Percentiles rank a stretch among this genome's conserved stretches.
These are phyloP conservation scores for Penicillium sp. DNA, from an alignment of 2,329 filamentous ascomycete species.

Conservation along the genomic window DNA sequence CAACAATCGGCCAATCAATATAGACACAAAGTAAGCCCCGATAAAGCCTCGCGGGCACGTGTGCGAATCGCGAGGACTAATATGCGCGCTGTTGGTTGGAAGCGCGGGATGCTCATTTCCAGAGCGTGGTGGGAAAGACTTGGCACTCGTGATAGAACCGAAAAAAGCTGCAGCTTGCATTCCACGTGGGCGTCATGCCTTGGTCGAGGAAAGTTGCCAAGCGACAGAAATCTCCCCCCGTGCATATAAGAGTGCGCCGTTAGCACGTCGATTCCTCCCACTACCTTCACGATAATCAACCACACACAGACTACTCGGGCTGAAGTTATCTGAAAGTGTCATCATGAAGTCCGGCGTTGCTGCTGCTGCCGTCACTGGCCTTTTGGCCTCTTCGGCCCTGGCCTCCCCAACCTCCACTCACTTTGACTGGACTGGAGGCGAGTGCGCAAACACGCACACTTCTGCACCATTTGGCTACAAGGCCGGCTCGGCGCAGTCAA, in stretches of 20 bases:
- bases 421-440: slow-evolving; percentile 2
- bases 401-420: slow-evolving; percentile 8
- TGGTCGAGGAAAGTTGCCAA: background rate
- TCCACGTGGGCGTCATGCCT: slow-evolving; percentile 1
- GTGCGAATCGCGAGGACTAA: background rate
- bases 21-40: background rate
- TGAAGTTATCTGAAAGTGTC: slow-evolving; percentile 59
- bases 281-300: background rate
- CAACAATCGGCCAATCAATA: background rate
- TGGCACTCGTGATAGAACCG: background rate
- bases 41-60: background rate
- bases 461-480: slow-evolving; percentile 18
- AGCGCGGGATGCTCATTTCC: background rate
- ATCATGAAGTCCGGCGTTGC: slow-evolving; percentile 13
- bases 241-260: background rate
- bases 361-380: slow-evolving; percentile 9
- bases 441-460: background rate
- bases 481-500: slow-evolving; percentile 27
- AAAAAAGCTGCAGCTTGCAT: background rate
- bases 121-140: background rate
- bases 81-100: background rate
- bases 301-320: slow-evolving; percentile 43
- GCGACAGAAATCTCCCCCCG: background rate
- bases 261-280: background rate
- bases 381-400: slow-evolving; percentile 11